Conservation (phyloP, 2,329 filamentous ascomycete genomes). For the Colletotrichum lini region DNA sequence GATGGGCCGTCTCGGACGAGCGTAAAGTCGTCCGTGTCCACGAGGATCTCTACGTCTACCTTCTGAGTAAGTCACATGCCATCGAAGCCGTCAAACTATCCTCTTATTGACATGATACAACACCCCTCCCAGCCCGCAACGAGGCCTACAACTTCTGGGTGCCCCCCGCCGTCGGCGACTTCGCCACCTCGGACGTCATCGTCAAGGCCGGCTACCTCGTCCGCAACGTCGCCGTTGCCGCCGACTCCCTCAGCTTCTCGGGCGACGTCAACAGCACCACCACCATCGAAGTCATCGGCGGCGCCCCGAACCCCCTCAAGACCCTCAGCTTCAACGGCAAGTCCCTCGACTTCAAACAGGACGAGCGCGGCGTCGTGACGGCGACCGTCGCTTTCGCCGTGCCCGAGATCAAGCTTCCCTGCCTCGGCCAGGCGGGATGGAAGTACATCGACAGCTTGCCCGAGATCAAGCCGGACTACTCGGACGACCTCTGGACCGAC, state of each 20-base stretch:
- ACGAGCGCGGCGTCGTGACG: conserved; percentile 41
- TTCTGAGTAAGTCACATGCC: conserved; percentile 49
- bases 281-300: conserved; percentile 45
- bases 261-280: conserved; percentile 46
- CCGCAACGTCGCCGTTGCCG: conserved; percentile 40
- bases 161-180: conserved; percentile 39
- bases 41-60: conserved; percentile 35
- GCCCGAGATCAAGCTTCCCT: conserved; percentile 41
- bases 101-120: background rate
- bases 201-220: conserved; percentile 46
- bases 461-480: conserved; percentile 43
- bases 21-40: conserved; percentile 41
- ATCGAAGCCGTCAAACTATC: background rate
- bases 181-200: conserved; percentile 44
- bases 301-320: conserved; percentile 41
- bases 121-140: conserved; percentile 40
- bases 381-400: conserved; percentile 41
- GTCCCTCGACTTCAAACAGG: conserved; percentile 41
- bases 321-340: conserved; percentile 43
- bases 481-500: conserved; percentile 61
- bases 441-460: conserved; percentile 46
- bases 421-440: conserved; percentile 34
- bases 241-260: conserved; percentile 44
- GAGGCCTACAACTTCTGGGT: conserved; percentile 48
- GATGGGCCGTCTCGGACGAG: conserved; percentile 41